Base-by-base conservation (phyloP, 352 stramenopile species). In the Lagenidium sp. region DNA sequence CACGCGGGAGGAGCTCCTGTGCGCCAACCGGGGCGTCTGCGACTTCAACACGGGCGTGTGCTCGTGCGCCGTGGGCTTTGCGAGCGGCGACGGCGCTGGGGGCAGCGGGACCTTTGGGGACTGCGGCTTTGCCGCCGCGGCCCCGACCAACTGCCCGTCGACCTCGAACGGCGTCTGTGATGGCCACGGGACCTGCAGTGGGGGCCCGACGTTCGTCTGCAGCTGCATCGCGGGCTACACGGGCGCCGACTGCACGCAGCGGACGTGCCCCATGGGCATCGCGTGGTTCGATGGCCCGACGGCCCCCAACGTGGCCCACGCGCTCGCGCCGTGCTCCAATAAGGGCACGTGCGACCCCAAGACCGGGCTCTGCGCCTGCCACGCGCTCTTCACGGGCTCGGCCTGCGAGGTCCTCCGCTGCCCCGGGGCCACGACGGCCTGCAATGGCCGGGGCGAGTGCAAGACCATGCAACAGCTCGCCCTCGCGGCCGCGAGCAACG, bases 1-100 rank as follows among this genome's bases (percentile, higher is more conserved):
- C 16, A 84, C 63, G 0, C 67, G 65, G 3, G 72, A 82, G 30
- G 63, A 76, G 30, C 52, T 40, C 4, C 65, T 94, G 55, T 98
- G 92, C 56, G 90, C 83, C 0, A 96, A 97, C 53, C 67, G 63
- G 25, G 82, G 82, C 16, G 28, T 44, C 2, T 95, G 81, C 23
- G 65, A 94, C 26, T 55, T 64, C 18, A 49, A 28, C 10, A 72
- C 60, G 0, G 83, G 83, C 10, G 31, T 83, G n/a, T 95, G 84
- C 47, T 63, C 58, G n/a, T 95, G 84, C 36, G 25, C 41, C 4
- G 26, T 55, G 3, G 74, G 74, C 12, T 94, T 88, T 47, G 47
- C 52, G 8, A 85, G 80, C 50, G 69, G 63, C 15, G 44, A 85
- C 38, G 72, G 76, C 4, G 66, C 68, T 13, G 58, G 68, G 22